Percentiles rank a stretch among this genome's conserved stretches.
These are phyloP conservation scores for Penicillium sp. DNA, from an alignment of 2,329 filamentous ascomycete species.

Conservation along the genomic window DNA sequence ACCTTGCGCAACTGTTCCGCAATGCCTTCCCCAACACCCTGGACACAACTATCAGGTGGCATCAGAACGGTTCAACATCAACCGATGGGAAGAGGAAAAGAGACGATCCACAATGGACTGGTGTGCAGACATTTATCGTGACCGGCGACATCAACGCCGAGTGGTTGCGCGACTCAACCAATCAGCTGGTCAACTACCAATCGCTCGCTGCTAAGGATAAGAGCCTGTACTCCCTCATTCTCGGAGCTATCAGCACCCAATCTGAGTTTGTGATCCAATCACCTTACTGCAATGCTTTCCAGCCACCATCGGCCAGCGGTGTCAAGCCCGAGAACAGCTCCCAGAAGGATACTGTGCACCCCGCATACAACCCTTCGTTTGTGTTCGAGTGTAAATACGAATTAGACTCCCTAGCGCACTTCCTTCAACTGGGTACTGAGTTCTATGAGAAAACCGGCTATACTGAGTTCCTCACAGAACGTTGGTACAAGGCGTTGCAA, in stretches of 20 bases:
- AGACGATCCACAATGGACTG: conserved; percentile 71
- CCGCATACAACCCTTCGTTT: conserved; percentile 75
- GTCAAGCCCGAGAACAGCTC: conserved; percentile 73
- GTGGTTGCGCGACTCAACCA: conserved; percentile 90
- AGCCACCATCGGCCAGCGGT: conserved; percentile 83
- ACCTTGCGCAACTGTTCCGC: conserved; percentile 89
- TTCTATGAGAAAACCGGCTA: conserved; percentile 80
- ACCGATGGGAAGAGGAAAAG: conserved; percentile 36
- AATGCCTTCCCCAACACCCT: conserved; percentile 93
- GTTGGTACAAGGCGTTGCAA: conserved; percentile 78
- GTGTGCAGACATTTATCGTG: conserved; percentile 88
- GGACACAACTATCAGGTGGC: conserved; percentile 87
- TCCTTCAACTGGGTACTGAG: conserved; percentile 81
- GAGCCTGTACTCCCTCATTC: conserved; percentile 74
- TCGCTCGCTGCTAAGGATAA: conserved; percentile 77
- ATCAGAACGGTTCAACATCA: conserved; percentile 60
- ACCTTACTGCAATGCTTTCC: conserved; percentile 98
- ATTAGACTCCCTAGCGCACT: conserved; percentile 90
- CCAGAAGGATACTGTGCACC: conserved; percentile 82
- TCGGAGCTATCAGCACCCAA: conserved; percentile 95
- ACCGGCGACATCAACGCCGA: conserved; percentile 92
- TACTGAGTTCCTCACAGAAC: conserved; percentile 71
- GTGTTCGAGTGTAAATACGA: conserved; percentile 99
- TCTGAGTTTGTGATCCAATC: conserved; percentile 91
- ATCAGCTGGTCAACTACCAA: conserved; percentile 91